Conservation (phyloP, 352 stramenopile species). For the Globisporangium middletonii region DNA sequence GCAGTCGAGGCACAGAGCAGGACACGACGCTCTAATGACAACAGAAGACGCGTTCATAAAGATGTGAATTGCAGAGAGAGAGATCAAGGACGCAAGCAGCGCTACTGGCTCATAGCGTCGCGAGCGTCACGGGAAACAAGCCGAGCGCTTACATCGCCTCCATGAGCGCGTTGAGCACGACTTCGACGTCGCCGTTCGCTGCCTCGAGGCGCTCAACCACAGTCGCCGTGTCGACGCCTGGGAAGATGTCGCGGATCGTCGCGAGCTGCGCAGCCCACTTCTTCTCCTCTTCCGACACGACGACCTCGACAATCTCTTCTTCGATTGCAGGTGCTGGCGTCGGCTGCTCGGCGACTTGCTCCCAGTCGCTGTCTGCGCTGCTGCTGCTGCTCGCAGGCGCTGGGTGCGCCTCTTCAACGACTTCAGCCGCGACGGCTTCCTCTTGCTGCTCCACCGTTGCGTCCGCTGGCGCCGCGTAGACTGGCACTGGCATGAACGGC, state of each 20-base stretch:
- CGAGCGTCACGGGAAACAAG: too few species aligned
- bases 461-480: conserved; percentile 12
- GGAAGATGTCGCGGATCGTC: conserved; percentile 77
- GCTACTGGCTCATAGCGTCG: too few species aligned
- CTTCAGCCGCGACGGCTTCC: conserved; percentile 20
- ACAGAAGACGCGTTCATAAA: too few species aligned
- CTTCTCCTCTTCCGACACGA: conserved; percentile 56
- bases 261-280: conserved; percentile 72
- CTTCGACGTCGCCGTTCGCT: conserved; percentile 75
- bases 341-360: conserved; percentile 40
- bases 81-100: too few species aligned
- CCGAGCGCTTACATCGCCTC: conserved; percentile 51
- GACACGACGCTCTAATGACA: too few species aligned
- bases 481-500: conserved; percentile 1
- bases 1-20: too few species aligned
- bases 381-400: neutral
- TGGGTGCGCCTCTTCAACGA: conserved; percentile 19
- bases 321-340: conserved; percentile 17
- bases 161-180: conserved; percentile 80
- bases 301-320: conserved; percentile 33
- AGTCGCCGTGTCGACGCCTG: conserved; percentile 32
- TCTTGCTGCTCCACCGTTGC: conserved; percentile 20
- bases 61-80: too few species aligned
- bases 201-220: conserved; percentile 70
- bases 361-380: conserved; percentile 61